phyloP scores from a whole-genome alignment of 176 grass and related monocot species.

The Dactylis glomerata region DNA sequence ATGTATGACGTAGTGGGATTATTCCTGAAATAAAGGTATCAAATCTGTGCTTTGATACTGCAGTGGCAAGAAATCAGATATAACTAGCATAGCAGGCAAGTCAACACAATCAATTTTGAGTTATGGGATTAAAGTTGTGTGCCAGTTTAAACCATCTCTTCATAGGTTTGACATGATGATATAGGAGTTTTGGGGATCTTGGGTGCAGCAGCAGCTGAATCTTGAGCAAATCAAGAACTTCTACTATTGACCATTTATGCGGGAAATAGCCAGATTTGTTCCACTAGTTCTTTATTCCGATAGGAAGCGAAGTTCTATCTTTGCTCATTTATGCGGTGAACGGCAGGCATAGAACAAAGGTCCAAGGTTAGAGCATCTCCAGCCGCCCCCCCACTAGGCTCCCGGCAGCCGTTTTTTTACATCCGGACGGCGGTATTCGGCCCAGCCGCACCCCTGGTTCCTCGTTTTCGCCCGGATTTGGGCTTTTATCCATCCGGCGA shows the following conservation, averaged over 20 bases:
- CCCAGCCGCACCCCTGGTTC: too few relatives aligned
- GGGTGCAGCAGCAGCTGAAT: slow-evolving; percentile 15
- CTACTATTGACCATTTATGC: slow-evolving; percentile 25
- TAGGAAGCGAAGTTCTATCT: slow-evolving; percentile 31
- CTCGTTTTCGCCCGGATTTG: too few relatives aligned
- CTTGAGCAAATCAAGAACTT: slow-evolving; percentile 23
- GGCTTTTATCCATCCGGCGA: too few relatives aligned
- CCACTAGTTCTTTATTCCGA: neutral
- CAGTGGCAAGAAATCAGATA: neutral
- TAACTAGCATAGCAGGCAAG: slow-evolving; percentile 17
- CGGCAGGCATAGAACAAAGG: neutral
- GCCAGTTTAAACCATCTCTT: neutral
- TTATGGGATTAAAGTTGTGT: neutral
- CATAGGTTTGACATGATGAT: slow-evolving; percentile 5
- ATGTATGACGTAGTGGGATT: neutral
- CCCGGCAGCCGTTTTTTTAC: too few relatives aligned
- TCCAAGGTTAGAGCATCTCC: slow-evolving; percentile 16
- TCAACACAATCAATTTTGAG: slow-evolving; percentile 31
- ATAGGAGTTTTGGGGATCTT: neutral
- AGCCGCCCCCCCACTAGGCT: too few relatives aligned
- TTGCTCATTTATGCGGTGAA: slow-evolving; percentile 36
- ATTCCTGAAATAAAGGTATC: neutral
- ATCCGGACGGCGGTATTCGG: too few relatives aligned
- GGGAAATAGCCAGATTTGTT: neutral
- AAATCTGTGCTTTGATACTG: slow-evolving; percentile 30